Evolutionary conservation across 306 rosid genomes (phyloP).

Genomic region (Cicer judaicum): DNA sequence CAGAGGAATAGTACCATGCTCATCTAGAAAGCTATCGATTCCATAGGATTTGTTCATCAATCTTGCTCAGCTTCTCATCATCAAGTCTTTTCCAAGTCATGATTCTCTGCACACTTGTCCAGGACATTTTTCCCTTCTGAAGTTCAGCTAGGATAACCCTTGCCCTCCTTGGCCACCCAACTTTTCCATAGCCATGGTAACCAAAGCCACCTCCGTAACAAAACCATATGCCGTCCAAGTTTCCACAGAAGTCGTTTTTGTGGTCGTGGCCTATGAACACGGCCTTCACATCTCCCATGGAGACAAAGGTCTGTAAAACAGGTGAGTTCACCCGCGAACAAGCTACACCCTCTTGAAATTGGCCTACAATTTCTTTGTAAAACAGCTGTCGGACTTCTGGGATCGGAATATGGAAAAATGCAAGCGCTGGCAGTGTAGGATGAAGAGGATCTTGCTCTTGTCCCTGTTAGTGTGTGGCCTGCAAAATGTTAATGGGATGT

Average conservation of each 20-base stretch:
- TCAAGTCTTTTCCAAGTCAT: constrained; percentile 92
- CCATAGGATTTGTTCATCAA: constrained; percentile 85
- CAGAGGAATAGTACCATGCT: not conserved
- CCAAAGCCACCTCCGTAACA: constrained; percentile 98
- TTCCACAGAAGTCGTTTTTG: constrained; percentile 85
- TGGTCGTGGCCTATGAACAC: constrained; percentile 97
- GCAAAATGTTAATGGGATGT: constrained; percentile 76
- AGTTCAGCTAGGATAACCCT: constrained; percentile 76
- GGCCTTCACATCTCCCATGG: constrained; percentile 85
- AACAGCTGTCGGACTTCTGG: constrained; percentile 75
- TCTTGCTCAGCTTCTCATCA: constrained; percentile 70
- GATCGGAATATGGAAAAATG: constrained; percentile 88
- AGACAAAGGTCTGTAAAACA: constrained; percentile 64
- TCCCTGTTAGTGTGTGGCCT: constrained; percentile 77
- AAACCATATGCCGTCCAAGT: constrained; percentile 81
- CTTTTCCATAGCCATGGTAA: constrained; percentile 84
- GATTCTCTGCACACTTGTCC: constrained; percentile 73
- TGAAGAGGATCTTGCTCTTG: constrained; percentile 46
- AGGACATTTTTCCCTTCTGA: constrained; percentile 58
- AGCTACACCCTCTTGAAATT: constrained; percentile 79
- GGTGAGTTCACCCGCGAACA: constrained; percentile 81
- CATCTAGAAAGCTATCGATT: constrained; percentile 37
- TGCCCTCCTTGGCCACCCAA: constrained; percentile 87
- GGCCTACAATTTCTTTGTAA: constrained; percentile 62
- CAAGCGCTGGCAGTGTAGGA: constrained; percentile 59